Percentiles rank a stretch among this genome's conserved stretches.
Evolutionary conservation across 306 rosid species (phyloP).

Genomic region (Elaeagnus macrophylla): DNA sequence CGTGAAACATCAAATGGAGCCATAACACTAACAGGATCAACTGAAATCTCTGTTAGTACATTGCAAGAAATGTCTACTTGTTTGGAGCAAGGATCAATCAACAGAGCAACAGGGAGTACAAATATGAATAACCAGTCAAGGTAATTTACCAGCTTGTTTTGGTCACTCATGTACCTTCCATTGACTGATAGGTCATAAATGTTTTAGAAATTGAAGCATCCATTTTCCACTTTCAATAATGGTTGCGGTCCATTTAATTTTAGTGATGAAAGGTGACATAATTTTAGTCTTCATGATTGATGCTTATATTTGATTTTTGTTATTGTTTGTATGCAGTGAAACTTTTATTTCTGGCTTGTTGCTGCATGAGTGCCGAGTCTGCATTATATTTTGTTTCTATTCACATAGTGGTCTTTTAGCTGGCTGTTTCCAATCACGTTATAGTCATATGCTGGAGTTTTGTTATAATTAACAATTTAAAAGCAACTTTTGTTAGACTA

Average conservation of each 20-base stretch:
- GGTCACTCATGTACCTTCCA: slow-evolving; percentile 2
- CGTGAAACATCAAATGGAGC: slow-evolving; percentile 73
- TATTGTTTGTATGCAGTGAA: no score
- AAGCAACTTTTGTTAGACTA: slow-evolving; percentile 21
- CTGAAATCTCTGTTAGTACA: slow-evolving; percentile 57
- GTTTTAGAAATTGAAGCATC: slow-evolving; percentile 9
- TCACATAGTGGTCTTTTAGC: no score
- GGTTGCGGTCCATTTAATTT: neutral
- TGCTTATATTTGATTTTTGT: neutral
- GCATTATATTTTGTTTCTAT: no score
- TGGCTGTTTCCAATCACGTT: no score
- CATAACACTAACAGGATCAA: slow-evolving; percentile 65
- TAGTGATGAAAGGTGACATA: neutral
- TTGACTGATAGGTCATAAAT: slow-evolving; percentile 3
- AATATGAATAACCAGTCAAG: slow-evolving; percentile 88
- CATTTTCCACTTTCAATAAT: neutral
- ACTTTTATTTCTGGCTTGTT: no score
- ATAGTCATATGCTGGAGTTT: no score
- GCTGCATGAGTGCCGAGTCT: no score
- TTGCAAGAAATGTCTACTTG: slow-evolving; percentile 65
- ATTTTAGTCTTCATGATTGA: neutral
- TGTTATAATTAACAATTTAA: slow-evolving; percentile 9
- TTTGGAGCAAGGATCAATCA: slow-evolving; percentile 71
- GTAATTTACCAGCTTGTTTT: slow-evolving; percentile 29
- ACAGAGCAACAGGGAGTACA: slow-evolving; percentile 79